Conservation (phyloP, 192 early-diverging fungal species). For the Piromyces finnis region DNA sequence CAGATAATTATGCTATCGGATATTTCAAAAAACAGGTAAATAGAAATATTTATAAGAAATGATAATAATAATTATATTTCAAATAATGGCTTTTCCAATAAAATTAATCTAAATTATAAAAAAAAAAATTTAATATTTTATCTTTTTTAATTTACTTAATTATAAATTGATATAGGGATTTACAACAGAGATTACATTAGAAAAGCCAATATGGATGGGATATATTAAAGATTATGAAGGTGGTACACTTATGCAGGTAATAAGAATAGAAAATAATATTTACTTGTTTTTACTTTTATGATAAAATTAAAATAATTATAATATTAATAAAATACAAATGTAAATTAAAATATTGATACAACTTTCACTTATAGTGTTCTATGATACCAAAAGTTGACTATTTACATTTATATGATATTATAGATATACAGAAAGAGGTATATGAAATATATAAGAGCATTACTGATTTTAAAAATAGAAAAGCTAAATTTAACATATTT, state of each 20-base stretch:
- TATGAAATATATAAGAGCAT: slow-evolving; percentile 2
- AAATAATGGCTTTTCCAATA: too few relatives aligned
- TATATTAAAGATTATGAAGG: slow-evolving; percentile 99
- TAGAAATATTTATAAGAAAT: neutral
- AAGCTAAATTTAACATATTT: too few relatives aligned
- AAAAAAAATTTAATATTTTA: neutral
- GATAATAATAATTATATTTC: too few relatives aligned
- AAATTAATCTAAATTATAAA: neutral
- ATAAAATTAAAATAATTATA: too few relatives aligned
- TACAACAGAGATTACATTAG: slow-evolving; percentile 89
- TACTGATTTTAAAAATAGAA: too few relatives aligned
- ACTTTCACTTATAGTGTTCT: slow-evolving; percentile 46
- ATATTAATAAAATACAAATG: too few relatives aligned
- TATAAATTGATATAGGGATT: slow-evolving; percentile 51
- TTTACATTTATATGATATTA: slow-evolving; percentile 44
- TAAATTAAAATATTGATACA: too few relatives aligned
- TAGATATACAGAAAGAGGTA: slow-evolving; percentile 46
- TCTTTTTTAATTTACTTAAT: neutral
- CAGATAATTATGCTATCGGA: slow-evolving; percentile 96
- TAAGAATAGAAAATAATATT: too few relatives aligned
- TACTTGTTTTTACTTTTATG: too few relatives aligned
- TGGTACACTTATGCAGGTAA: slow-evolving; percentile 86
- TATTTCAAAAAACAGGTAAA: slow-evolving; percentile 90
- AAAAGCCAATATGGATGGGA: slow-evolving; percentile 83
- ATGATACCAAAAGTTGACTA: slow-evolving; percentile 84